Evolutionary conservation across 1,139 yeast genomes (phyloP).

Genomic region (Yamadazyma sp.): DNA sequence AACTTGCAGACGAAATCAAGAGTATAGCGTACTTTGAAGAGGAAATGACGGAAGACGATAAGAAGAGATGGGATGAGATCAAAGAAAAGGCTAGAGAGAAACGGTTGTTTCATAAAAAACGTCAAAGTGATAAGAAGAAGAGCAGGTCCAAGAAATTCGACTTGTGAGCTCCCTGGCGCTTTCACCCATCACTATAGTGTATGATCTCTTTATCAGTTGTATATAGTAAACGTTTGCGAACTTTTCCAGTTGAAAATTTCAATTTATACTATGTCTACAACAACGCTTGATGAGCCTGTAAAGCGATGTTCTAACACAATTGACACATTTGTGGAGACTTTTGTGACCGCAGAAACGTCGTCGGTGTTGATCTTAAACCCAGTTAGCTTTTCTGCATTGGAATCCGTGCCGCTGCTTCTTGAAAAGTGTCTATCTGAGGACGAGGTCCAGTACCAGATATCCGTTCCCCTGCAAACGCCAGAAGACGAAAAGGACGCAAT

Average conservation of each 20-base stretch:
- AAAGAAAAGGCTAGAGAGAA: slow-evolving; percentile 46
- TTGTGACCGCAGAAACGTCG: too few relatives aligned
- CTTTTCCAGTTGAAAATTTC: not conserved
- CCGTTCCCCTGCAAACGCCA: slow-evolving; percentile 3
- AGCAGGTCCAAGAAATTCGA: slow-evolving; percentile 44
- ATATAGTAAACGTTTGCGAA: not conserved
- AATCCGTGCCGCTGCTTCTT: not conserved
- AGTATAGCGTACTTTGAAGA: slow-evolving; percentile 46
- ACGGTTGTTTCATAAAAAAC: slow-evolving; percentile 53
- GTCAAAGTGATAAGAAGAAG: slow-evolving; percentile 55
- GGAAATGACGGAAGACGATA: slow-evolving; percentile 50
- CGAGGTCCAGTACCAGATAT: slow-evolving; percentile 2
- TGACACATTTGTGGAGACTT: not conserved
- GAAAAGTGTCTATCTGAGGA: not conserved
- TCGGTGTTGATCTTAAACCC: not conserved
- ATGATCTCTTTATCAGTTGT: too few relatives aligned
- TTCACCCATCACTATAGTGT: too few relatives aligned
- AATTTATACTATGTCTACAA: slow-evolving; percentile 1
- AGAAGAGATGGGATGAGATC: slow-evolving; percentile 56
- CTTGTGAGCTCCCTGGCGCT: slow-evolving; percentile 7
- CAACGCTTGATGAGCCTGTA: slow-evolving; percentile 1
- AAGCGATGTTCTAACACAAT: not conserved
- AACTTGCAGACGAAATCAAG: slow-evolving; percentile 56
- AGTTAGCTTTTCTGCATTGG: not conserved
- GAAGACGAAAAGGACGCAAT: slow-evolving; percentile 2